Evolutionary conservation across 2,329 filamentous ascomycete genomes (phyloP).

Genomic region (Cadophora sp.): DNA sequence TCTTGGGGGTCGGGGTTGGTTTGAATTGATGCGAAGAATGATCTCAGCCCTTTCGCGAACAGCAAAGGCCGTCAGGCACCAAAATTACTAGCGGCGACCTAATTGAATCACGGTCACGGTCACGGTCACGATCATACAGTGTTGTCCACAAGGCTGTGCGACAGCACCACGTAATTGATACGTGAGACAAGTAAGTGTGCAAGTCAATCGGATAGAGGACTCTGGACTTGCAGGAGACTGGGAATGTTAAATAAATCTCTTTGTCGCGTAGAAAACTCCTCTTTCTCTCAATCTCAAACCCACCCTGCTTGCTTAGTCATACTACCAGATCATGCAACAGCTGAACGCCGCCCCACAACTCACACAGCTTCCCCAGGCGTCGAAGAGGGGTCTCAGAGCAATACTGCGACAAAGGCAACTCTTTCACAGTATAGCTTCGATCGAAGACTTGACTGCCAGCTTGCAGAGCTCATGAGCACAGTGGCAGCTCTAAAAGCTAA

Average conservation of each 20-base stretch:
- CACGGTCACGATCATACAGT: constrained; percentile 6
- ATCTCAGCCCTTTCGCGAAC: constrained; percentile 16
- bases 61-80: constrained; percentile 15
- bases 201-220: not conserved
- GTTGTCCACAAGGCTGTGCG: constrained; percentile 21
- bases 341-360: constrained; percentile 1
- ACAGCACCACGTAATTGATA: constrained; percentile 23
- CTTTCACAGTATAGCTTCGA: not conserved
- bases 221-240: not conserved
- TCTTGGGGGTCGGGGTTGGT: constrained; percentile 19
- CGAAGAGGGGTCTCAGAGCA: not conserved
- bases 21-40: constrained; percentile 31
- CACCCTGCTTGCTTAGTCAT: not conserved
- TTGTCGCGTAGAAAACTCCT: too few species aligned
- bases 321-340: not conserved
- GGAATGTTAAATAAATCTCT: not conserved
- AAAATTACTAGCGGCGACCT: constrained; percentile 7
- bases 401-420: not conserved
- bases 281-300: not conserved
- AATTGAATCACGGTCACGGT: constrained; percentile 13
- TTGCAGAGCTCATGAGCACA: not conserved
- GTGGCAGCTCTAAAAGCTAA: not conserved
- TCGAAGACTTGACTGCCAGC: not conserved
- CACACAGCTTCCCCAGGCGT: not conserved
- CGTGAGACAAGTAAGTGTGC: constrained; percentile 9